Percentiles rank a stretch among this genome's conserved stretches.
These are phyloP conservation scores for Candida odintsovae DNA, from an alignment of 805 yeast genomes.

Conservation along the genomic window DNA sequence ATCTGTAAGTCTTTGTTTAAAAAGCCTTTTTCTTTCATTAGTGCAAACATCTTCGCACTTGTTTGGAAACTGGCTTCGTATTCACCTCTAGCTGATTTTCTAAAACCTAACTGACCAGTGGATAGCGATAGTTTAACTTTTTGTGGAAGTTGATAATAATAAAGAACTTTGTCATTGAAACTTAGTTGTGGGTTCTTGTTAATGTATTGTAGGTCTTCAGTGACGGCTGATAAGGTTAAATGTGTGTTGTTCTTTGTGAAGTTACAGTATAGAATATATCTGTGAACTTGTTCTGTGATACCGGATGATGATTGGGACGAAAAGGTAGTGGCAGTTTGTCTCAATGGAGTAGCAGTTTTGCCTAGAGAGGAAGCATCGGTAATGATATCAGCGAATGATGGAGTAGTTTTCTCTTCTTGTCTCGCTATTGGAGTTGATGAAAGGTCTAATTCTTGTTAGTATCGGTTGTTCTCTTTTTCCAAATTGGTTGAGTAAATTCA, in stretches of 20 bases:
- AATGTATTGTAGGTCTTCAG: slow-evolving; percentile 55
- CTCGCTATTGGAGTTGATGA: slow-evolving; percentile 3
- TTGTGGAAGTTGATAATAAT: slow-evolving; percentile 76
- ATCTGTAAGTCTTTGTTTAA: slow-evolving; percentile 65
- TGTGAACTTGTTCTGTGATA: slow-evolving; percentile 34
- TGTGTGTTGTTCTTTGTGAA: slow-evolving; percentile 83
- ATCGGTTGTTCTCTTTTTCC: not conserved
- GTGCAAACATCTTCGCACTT: slow-evolving; percentile 62
- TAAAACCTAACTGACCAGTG: slow-evolving; percentile 85
- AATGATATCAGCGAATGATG: slow-evolving; percentile 1
- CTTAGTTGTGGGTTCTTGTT: slow-evolving; percentile 49
- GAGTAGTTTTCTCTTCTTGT: slow-evolving; percentile 9
- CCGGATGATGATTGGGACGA: slow-evolving; percentile 8
- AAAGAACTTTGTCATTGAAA: slow-evolving; percentile 66
- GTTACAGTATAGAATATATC: slow-evolving; percentile 68
- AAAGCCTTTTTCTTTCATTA: slow-evolving; percentile 57
- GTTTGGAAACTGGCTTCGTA: slow-evolving; percentile 92
- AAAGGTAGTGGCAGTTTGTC: not conserved
- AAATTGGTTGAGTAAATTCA: not conserved
- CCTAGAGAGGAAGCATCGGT: not conserved
- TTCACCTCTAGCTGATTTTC: slow-evolving; percentile 85
- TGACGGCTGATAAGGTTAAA: slow-evolving; percentile 66
- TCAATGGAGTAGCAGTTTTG: not conserved
- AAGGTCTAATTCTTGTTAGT: slow-evolving; percentile 1
- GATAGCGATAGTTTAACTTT: slow-evolving; percentile 61